These are phyloP conservation scores for Nannochloropsis granulata DNA, from an alignment of 108 stramenopile species.

Conservation along the genomic window DNA sequence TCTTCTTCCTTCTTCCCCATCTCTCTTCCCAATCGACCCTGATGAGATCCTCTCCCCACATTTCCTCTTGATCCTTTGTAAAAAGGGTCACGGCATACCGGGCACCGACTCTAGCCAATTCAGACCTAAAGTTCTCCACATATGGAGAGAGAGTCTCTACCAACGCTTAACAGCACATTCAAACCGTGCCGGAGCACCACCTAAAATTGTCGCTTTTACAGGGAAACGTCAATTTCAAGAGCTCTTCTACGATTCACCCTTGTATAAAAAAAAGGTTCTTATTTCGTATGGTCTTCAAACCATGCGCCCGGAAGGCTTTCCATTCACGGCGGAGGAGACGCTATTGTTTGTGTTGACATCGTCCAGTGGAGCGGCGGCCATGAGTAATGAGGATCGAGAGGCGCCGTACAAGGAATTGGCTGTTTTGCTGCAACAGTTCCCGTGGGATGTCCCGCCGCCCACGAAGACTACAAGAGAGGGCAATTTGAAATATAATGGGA, in stretches of 20 bases:
- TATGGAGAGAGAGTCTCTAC: constrained; percentile 12
- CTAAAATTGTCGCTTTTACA: constrained; percentile 12
- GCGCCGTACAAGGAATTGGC: constrained; percentile 9
- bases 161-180: constrained; percentile 8
- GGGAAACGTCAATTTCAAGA: constrained; percentile 25
- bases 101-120: constrained; percentile 21
- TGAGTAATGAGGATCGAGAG: constrained; percentile 16
- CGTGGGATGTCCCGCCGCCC: not conserved
- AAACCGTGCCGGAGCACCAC: constrained; percentile 9
- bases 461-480: too few species aligned
- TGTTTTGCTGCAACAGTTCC: not conserved
- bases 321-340: constrained; percentile 8
- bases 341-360: constrained; percentile 14
- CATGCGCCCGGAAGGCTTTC: constrained; percentile 16
- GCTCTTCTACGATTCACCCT: constrained; percentile 13
- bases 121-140: not conserved
- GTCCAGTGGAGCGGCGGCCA: constrained; percentile 23
- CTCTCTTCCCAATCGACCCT: not conserved
- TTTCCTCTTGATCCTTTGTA: too few species aligned
- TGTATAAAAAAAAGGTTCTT: not conserved
- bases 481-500: too few species aligned
- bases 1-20: not conserved
- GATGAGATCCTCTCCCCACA: too few species aligned
- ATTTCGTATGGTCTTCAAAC: constrained; percentile 17
- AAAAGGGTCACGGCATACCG: constrained; percentile 8